Percentiles rank a stretch among this genome's conserved stretches.
Evolutionary conservation across 257 asterid species (phyloP).

Genomic region (Capsicum chinense): DNA sequence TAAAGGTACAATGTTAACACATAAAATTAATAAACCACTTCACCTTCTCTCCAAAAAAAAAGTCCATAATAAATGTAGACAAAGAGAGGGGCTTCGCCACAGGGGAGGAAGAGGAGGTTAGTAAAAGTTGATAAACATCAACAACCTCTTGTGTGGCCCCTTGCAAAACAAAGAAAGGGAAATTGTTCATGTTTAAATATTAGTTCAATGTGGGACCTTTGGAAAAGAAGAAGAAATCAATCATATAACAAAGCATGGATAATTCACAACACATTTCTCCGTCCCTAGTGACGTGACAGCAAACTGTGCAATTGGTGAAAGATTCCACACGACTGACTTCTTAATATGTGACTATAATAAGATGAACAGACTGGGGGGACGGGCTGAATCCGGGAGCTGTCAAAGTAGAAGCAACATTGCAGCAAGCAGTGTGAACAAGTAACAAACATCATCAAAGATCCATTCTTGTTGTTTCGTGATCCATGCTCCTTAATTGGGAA

Average conservation of each 20-base stretch:
- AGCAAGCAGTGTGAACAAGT: background rate
- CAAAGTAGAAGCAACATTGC: background rate
- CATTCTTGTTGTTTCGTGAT: background rate
- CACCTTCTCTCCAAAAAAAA: background rate
- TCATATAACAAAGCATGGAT: background rate
- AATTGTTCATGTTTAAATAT: background rate
- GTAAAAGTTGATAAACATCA: background rate
- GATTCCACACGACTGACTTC: background rate
- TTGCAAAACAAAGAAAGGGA: background rate
- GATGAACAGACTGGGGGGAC: background rate
- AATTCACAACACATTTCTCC: constrained; percentile 5
- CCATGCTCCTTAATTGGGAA: background rate
- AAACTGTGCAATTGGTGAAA: background rate
- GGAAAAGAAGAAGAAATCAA: background rate
- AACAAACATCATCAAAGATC: background rate
- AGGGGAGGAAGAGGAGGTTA: background rate
- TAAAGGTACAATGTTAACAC: background rate
- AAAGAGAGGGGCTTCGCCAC: background rate
- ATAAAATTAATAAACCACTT: background rate
- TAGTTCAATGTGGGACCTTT: background rate
- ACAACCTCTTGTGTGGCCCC: background rate
- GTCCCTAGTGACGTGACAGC: background rate
- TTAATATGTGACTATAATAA: background rate
- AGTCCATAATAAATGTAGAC: background rate
- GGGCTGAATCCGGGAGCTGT: background rate